Percentiles rank a stretch among this genome's conserved stretches.
Evolutionary conservation across 208 protist genomes (phyloP).

Genomic region (Trypanosoma melophagium): DNA sequence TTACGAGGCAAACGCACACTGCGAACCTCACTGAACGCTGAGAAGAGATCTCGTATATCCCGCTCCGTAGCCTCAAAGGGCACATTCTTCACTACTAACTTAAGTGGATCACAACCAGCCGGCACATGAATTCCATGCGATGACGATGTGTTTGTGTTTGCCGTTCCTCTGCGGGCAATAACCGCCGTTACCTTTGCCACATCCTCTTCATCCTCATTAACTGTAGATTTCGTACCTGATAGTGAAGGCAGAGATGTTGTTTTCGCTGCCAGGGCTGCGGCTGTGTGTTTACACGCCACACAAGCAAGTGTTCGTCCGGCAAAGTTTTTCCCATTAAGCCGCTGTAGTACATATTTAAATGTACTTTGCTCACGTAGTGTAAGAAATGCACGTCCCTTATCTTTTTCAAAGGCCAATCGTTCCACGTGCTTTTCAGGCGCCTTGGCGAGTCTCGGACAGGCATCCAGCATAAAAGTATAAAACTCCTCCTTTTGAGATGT

Average conservation of each 20-base stretch:
- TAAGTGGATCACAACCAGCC: slow-evolving; percentile 84
- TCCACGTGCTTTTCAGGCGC: slow-evolving; percentile 91
- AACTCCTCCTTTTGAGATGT: slow-evolving; percentile 74
- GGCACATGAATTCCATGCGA: slow-evolving; percentile 33
- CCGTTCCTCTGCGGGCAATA: slow-evolving; percentile 11
- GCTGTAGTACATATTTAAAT: slow-evolving; percentile 55
- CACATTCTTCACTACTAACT: slow-evolving; percentile 98
- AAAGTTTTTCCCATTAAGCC: slow-evolving; percentile 61
- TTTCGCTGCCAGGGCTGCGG: slow-evolving; percentile 9
- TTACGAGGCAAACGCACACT: slow-evolving; percentile 96
- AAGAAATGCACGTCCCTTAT: slow-evolving; percentile 97
- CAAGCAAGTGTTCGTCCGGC: slow-evolving; percentile 64
- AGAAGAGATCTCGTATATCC: slow-evolving; percentile 96
- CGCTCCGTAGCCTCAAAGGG: slow-evolving; percentile 97
- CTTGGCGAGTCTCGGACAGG: slow-evolving; percentile 91
- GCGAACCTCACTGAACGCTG: slow-evolving; percentile 95
- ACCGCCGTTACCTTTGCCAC: slow-evolving; percentile 24
- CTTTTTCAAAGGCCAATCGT: slow-evolving; percentile 76
- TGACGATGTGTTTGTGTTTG: not conserved
- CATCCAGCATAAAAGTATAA: slow-evolving; percentile 65
- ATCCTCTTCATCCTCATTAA: slow-evolving; percentile 29
- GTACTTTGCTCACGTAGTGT: slow-evolving; percentile 50
- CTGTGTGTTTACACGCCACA: slow-evolving; percentile 71
- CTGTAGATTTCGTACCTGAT: slow-evolving; percentile 4
- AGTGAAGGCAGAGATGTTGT: not conserved